phyloP scores from a whole-genome alignment of 345 rosid genomes.

The Turritis glabra region DNA sequence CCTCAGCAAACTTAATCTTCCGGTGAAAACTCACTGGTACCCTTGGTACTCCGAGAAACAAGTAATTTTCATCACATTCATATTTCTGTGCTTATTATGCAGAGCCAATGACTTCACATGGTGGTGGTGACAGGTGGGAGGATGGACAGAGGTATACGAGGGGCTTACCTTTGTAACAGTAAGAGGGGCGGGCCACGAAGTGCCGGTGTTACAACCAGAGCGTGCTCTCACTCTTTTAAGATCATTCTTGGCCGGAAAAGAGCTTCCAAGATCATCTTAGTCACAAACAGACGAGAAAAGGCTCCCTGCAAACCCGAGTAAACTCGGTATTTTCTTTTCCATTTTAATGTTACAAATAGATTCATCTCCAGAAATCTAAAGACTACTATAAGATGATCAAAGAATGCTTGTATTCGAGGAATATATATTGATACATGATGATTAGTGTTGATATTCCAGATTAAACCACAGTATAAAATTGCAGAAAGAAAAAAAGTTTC shows the following conservation, averaged over 20 bases:
- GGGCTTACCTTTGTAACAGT: constrained; percentile 58
- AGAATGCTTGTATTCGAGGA: constrained; percentile 9
- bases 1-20: constrained; percentile 66
- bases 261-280: constrained; percentile 47
- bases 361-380: background rate
- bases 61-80: constrained; percentile 29
- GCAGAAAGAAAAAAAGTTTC: background rate
- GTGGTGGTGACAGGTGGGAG: constrained; percentile 57
- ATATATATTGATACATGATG: background rate
- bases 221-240: constrained; percentile 49
- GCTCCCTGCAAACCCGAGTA: background rate
- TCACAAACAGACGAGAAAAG: background rate
- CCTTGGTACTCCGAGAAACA: constrained; percentile 73
- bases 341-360: background rate
- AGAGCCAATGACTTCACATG: background rate
- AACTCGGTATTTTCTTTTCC: background rate
- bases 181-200: constrained; percentile 62
- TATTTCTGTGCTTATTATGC: background rate
- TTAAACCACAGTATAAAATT: background rate
- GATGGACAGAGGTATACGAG: constrained; percentile 67
- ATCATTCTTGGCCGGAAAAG: constrained; percentile 52
- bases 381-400: background rate
- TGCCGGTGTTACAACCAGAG: constrained; percentile 46
- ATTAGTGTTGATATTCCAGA: background rate
- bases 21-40: constrained; percentile 62